Base-by-base conservation (phyloP, 75 land plant species). In the Cryptomeria japonica region DNA sequence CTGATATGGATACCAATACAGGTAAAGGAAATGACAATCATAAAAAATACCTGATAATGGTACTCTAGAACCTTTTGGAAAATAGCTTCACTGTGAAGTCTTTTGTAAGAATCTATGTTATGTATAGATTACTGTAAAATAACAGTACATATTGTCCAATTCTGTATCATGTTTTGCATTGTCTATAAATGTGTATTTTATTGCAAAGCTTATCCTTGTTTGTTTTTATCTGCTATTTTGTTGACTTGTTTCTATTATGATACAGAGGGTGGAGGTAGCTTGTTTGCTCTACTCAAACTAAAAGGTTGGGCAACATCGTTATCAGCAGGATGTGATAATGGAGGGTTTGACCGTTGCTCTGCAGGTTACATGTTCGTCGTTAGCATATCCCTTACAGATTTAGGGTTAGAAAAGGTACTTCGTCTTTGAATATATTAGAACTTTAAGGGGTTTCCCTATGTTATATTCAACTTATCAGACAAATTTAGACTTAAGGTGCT, bases 261-360 rank as follows among this genome's bases (percentile, higher is more conserved):
- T 87, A 86, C 93, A 98, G 99, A 98, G 99, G 98, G 97, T 13
- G 90, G 88, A 75, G 99, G 99, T 85, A 98, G 99, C 89, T 89
- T 98, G 90, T 91, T 92, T 86, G 92, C 87, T 78, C 94, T 93
- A 70, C 91, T 97, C 2, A 98, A 98, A 86, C 87, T 82, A 70
- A 94, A 91, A 93, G 99, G 99, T 31, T 98, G 96, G 97, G 96
- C 94, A 78, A 92, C 97, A 47, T 96, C 93, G 28, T 88, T 98
- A 73, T 95, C 99, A 80, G 99, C 99, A 88, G 98, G 98, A 38
- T 96, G 97, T 88, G 95, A 95, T 42, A 95, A 97, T 90, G 99
- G 95, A 87, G 99, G 99, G 56, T 91, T 94, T 87, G 92, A 93
- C 32, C 95, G 94, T 12, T 96, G 96, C 83, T 93, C 97, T 51